These are phyloP conservation scores for Venturia oleaginea DNA, from an alignment of 2,329 filamentous ascomycete genomes.

Conservation along the genomic window DNA sequence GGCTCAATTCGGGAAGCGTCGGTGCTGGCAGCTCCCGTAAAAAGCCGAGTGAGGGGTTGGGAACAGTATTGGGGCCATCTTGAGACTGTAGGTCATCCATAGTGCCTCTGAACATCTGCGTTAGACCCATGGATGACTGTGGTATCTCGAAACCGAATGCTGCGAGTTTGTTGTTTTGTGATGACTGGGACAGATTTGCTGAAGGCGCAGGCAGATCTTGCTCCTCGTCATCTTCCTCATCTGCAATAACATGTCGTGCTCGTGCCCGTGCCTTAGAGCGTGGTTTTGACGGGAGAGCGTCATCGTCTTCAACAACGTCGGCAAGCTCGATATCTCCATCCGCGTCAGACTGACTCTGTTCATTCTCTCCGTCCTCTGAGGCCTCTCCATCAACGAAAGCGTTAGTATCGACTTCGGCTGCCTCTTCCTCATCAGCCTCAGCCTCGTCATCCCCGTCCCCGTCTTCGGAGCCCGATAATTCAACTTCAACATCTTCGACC, in stretches of 20 bases:
- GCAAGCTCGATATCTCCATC: conserved; percentile 25
- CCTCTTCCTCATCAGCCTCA: conserved; percentile 27
- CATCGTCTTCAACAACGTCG: conserved; percentile 27
- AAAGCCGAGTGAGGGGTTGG: conserved; percentile 23
- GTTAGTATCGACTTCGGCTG: background rate
- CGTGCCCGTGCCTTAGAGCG: conserved; percentile 44
- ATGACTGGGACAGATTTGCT: conserved; percentile 7
- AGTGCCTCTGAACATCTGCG: conserved; percentile 84
- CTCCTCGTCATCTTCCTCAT: conserved; percentile 49
- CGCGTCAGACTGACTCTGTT: conserved; percentile 24
- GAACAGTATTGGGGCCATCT: background rate
- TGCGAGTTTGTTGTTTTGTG: conserved; percentile 18
- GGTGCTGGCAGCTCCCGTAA: conserved; percentile 25
- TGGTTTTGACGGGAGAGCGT: conserved; percentile 38
- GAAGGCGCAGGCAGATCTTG: conserved; percentile 17
- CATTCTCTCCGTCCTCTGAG: conserved; percentile 28
- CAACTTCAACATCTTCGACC: conserved; percentile 32
- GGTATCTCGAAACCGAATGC: conserved; percentile 14
- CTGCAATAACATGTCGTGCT: conserved; percentile 47
- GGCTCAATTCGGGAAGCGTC: conserved; percentile 17
- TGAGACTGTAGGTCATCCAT: conserved; percentile 52
- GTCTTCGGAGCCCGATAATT: conserved; percentile 38
- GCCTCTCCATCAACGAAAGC: conserved; percentile 18
- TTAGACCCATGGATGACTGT: conserved; percentile 53
- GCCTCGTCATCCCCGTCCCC: conserved; percentile 25